These are phyloP conservation scores for Thelonectria rubi DNA, from an alignment of 2,329 filamentous ascomycete genomes.

Conservation along the genomic window DNA sequence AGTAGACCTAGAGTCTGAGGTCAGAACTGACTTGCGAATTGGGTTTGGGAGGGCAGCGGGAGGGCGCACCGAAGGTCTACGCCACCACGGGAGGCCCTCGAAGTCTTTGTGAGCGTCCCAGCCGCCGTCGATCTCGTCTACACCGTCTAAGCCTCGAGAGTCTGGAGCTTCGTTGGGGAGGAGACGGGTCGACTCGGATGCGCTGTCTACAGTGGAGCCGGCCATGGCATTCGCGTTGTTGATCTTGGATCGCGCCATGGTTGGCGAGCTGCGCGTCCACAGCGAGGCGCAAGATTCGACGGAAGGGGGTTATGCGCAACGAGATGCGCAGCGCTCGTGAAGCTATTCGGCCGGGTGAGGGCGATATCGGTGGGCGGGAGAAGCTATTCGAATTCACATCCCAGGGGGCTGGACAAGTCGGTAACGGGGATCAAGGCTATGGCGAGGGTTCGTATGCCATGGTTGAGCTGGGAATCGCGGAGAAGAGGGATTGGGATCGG, in stretches of 20 bases:
- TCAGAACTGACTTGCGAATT: conserved; percentile 34
- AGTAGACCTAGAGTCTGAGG: conserved; percentile 69
- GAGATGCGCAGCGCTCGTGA: conserved; percentile 1
- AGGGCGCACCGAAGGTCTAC: conserved; percentile 65
- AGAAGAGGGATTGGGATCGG: not conserved
- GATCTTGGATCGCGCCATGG: conserved; percentile 11
- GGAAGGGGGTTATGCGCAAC: not conserved
- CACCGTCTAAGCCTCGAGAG: conserved; percentile 18
- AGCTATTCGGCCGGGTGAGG: conserved; percentile 1
- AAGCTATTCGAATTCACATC: conserved; percentile 18
- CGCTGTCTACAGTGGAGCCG: conserved; percentile 12
- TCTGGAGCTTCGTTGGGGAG: conserved; percentile 45
- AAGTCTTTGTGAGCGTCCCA: conserved; percentile 68
- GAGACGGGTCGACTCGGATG: conserved; percentile 52
- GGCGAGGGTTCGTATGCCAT: not conserved
- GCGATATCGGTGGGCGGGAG: conserved; percentile 1
- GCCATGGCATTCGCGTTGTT: conserved; percentile 4
- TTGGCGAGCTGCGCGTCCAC: not conserved
- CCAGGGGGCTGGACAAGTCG: not conserved
- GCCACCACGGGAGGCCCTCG: conserved; percentile 68
- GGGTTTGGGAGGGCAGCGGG: not conserved
- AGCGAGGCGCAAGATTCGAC: not conserved
- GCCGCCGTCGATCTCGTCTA: conserved; percentile 31
- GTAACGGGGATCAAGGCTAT: not conserved
- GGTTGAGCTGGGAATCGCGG: not conserved